A percentile compares a stretch with the other conserved stretches of the same genome.
Conservation (phyloP, 192 early-diverging fungal genomes). For the Entomortierella lignicola region DNA sequence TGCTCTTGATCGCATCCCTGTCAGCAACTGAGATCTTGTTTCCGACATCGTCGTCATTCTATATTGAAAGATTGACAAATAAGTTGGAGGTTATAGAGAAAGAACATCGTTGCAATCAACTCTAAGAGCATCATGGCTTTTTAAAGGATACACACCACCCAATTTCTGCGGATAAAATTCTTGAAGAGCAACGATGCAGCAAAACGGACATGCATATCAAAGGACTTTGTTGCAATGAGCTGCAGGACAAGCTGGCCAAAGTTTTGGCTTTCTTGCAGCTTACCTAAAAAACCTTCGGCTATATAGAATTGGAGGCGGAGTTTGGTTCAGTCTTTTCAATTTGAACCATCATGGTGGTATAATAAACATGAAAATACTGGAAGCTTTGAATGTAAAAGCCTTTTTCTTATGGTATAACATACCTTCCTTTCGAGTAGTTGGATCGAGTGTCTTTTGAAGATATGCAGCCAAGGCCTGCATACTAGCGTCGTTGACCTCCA, state of each 20-base stretch:
- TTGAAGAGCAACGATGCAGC: constrained; percentile 94
- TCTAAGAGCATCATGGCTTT: background rate
- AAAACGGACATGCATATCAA: constrained; percentile 75
- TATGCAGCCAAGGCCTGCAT: constrained; percentile 61
- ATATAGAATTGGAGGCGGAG: background rate
- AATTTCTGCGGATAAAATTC: constrained; percentile 93
- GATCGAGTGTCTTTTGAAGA: constrained; percentile 72
- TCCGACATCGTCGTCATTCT: constrained; percentile 65
- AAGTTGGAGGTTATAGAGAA: too few relatives aligned
- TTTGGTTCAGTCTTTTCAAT: constrained; percentile 13
- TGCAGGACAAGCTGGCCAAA: constrained; percentile 68
- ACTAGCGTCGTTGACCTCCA: constrained; percentile 66
- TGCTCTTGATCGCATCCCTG: constrained; percentile 84
- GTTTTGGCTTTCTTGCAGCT: constrained; percentile 34
- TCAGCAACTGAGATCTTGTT: constrained; percentile 62
- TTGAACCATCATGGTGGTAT: constrained; percentile 53
- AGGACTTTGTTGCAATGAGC: constrained; percentile 72
- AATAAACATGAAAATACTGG: background rate
- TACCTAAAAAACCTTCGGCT: constrained; percentile 29
- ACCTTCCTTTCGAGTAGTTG: constrained; percentile 68
- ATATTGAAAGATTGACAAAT: too few relatives aligned
- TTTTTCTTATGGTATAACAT: background rate
- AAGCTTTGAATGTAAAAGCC: background rate
- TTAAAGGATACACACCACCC: constrained; percentile 61
- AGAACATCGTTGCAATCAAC: too few relatives aligned